Percentiles rank a stretch among this genome's conserved stretches.
These are phyloP conservation scores for Lenwebbia sp. DNA, from an alignment of 345 rosid genomes.

Conservation along the genomic window DNA sequence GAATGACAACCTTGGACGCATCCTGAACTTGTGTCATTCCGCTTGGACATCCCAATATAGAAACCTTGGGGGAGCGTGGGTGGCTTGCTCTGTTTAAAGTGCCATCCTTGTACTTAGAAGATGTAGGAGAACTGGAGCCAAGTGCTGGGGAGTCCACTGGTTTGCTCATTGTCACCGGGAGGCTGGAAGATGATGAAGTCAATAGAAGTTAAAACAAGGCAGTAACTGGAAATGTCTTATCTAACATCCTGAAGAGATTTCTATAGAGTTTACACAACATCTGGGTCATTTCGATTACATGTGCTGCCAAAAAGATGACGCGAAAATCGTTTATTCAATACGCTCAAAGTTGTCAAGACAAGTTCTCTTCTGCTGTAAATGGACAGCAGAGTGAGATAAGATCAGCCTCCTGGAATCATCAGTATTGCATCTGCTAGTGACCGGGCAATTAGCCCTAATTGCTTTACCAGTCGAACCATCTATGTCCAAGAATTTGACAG, in stretches of 20 bases:
- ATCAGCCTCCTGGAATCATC: not conserved
- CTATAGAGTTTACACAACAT: not conserved
- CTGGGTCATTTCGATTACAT: not conserved
- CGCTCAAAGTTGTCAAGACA: not conserved
- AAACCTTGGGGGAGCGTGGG: conserved; percentile 13
- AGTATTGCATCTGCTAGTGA: not conserved
- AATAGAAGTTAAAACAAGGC: not conserved
- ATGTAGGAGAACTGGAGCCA: conserved; percentile 25
- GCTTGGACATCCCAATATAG: conserved; percentile 40
- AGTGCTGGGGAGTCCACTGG: conserved; percentile 49
- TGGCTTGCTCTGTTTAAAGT: conserved; percentile 11
- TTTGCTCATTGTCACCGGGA: conserved; percentile 39
- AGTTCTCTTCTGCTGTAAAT: not conserved
- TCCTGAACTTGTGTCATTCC: conserved; percentile 15
- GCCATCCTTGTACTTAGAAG: conserved; percentile 18
- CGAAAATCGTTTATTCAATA: not conserved
- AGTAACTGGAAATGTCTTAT: not conserved
- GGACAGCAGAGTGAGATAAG: not conserved
- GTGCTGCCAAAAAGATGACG: not conserved
- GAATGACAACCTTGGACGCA: conserved; percentile 8
- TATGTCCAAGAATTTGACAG: not conserved
- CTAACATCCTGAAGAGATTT: not conserved
- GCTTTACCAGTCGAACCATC: not conserved
- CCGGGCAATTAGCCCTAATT: not conserved
- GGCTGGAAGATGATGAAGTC: conserved; percentile 30